Base-by-base conservation (phyloP, 495 filamentous ascomycete species). In the Neurospora sp. region DNA sequence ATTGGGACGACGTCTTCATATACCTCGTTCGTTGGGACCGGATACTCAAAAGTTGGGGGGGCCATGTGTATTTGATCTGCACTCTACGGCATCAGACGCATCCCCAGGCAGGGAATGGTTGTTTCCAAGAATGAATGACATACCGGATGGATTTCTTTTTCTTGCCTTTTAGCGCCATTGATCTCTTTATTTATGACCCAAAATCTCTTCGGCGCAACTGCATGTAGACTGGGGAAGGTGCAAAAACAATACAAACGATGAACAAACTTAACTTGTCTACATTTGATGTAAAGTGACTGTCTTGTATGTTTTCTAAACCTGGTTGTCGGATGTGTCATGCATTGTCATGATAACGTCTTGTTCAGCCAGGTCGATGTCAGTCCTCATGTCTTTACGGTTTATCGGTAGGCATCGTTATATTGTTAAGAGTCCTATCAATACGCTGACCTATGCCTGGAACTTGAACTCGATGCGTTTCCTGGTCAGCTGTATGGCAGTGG, bases 151-250 rank as follows among this genome's bases (percentile, higher is more conserved):
- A 75, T 79, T 80, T 79, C 72, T 77, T 74, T 77, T 78, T 74
- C 80, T 79, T 77, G 74, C 74, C 72, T 75, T 77, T 78, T 78
- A 71, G 77, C 77, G 72, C 75, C 69, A 77, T 75, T 70, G 73
- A 79, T 76, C 72, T 77, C 75, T 71, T 73, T 74, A 71, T 79
- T 72, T 73, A 78, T 76, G 78, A 76, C 72, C 76, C 71, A 78
- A 79, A 75, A 73, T 80, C 77, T 81, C 79, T 77, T 79, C 76
- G 80, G 81, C 81, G 80, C 75, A 82, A 71, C 22, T 79, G 79
- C 81, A 83, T 84, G 81, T 84, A 85, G 81, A 85, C 79, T 83
- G 81, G 74, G 80, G 79, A 79, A 81, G 81, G 77, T 77, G 72
- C 73, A 76, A 78, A 79, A 79, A 71, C 73, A 70, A 38, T 72